phyloP scores from a whole-genome alignment of 306 rosid species.

The Medicago arabica region DNA sequence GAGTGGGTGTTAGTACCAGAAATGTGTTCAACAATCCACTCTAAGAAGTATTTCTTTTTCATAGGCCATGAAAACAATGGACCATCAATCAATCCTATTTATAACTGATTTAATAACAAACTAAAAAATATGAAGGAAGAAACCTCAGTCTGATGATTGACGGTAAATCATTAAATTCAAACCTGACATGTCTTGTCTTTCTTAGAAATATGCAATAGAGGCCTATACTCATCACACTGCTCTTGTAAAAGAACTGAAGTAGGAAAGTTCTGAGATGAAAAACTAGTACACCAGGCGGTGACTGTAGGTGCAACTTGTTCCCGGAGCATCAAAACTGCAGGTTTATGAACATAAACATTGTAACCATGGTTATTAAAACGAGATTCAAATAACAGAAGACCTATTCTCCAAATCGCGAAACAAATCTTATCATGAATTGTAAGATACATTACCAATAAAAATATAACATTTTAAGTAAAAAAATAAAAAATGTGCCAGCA shows the following conservation, averaged over 20 bases:
- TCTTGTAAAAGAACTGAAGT: conserved; percentile 80
- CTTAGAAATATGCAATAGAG: conserved; percentile 60
- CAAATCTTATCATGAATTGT: no score
- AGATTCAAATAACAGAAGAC: no score
- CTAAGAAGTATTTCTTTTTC: no score
- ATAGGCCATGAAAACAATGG: no score
- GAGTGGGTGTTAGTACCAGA: no score
- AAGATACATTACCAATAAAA: no score
- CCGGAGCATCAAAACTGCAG: conserved; percentile 64
- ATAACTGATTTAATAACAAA: conserved; percentile 14
- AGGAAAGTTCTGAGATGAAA: conserved; percentile 63
- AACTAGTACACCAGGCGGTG: conserved; percentile 55
- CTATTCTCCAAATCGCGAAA: no score
- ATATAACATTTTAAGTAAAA: no score
- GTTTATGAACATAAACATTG: conserved; percentile 28
- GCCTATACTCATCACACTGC: conserved; percentile 72
- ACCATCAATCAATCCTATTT: conserved; percentile 15
- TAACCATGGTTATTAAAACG: not conserved
- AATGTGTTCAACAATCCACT: no score
- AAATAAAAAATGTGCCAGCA: no score
- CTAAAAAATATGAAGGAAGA: conserved; percentile 16
- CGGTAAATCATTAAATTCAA: conserved; percentile 29
- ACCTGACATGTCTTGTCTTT: conserved; percentile 77
- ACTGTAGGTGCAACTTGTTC: conserved; percentile 63
- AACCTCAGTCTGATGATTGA: conserved; percentile 17